Evolutionary conservation across 1,284 basidiomycete species (phyloP).

Genomic region (Ganoderma boninense): DNA sequence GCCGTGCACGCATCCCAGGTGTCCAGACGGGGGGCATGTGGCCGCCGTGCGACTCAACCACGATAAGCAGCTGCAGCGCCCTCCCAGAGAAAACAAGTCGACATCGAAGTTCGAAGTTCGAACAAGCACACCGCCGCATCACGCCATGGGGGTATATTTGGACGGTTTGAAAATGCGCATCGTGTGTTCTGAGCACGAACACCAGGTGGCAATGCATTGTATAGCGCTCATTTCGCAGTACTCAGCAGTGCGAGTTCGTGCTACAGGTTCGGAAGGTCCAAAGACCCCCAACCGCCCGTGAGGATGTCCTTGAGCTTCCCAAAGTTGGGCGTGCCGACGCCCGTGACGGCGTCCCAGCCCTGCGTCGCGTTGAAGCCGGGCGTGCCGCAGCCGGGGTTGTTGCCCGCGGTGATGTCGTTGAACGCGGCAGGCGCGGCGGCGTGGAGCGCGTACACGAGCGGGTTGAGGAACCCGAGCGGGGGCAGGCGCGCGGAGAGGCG

Average conservation of each 20-base stretch:
- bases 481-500: slow-evolving; percentile 52
- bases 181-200: no score
- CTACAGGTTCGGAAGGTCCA: slow-evolving; percentile 4
- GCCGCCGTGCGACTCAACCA: not conserved
- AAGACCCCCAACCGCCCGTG: slow-evolving; percentile 15
- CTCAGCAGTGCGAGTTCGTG: no score
- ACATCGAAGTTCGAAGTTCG: no score
- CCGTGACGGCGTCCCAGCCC: slow-evolving; percentile 51
- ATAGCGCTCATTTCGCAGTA: no score
- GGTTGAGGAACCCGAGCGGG: slow-evolving; percentile 59
- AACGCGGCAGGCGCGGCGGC: slow-evolving; percentile 44
- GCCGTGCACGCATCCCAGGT: not conserved
- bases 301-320: slow-evolving; percentile 36
- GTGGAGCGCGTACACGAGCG: slow-evolving; percentile 48
- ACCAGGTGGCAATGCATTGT: no score
- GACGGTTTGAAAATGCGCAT: no score
- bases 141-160: no score
- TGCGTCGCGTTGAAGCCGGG: slow-evolving; percentile 40
- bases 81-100: not conserved
- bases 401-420: slow-evolving; percentile 52
- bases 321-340: slow-evolving; percentile 46
- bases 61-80: not conserved
- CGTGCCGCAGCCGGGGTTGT: slow-evolving; percentile 42
- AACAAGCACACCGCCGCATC: no score
- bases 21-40: not conserved